A percentile compares a stretch with the other conserved stretches of the same genome.
These are phyloP conservation scores for Globisporangium nunn DNA, from an alignment of 352 stramenopile species.

Conservation along the genomic window DNA sequence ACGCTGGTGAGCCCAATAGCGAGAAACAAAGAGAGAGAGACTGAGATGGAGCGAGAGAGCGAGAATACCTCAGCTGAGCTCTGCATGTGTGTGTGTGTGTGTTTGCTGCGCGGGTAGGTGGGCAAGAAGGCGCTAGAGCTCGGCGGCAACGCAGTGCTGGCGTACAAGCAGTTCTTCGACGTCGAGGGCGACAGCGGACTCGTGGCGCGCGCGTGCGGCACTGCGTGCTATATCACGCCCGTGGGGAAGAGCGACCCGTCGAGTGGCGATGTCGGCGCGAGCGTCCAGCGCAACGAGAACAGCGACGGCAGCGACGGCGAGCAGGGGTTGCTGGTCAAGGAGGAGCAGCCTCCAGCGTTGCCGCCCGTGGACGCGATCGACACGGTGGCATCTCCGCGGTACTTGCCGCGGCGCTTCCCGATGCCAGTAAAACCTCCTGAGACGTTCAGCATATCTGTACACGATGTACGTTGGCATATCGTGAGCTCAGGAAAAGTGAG, in stretches of 20 bases:
- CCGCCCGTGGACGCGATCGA: constrained; percentile 23
- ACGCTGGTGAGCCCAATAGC: constrained; percentile 29
- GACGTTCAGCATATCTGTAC: constrained; percentile 66
- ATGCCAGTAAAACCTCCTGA: constrained; percentile 47
- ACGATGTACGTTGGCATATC: constrained; percentile 40
- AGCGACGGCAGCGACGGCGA: constrained; percentile 21
- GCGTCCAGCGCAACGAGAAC: constrained; percentile 22
- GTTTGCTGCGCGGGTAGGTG: constrained; percentile 46
- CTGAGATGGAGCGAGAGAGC: too few relatives aligned
- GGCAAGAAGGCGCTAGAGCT: constrained; percentile 95
- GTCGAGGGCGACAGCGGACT: constrained; percentile 97
- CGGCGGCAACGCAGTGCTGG: constrained; percentile 97
- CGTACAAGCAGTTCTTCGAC: constrained; percentile 98
- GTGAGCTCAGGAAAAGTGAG: not conserved
- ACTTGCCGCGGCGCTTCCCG: constrained; percentile 39
- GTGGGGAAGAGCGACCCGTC: constrained; percentile 47
- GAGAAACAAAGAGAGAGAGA: not conserved
- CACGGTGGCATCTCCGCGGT: constrained; percentile 39
- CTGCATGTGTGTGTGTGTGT: constrained; percentile 1
- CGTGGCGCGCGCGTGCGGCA: constrained; percentile 95
- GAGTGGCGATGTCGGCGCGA: not conserved
- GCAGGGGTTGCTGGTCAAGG: constrained; percentile 17
- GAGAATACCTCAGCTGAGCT: not conserved
- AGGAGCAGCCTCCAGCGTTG: constrained; percentile 17
- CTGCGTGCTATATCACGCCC: constrained; percentile 71